These are phyloP conservation scores for Artemisia tridentata DNA, from an alignment of 129 eudicot species.

Conservation along the genomic window DNA sequence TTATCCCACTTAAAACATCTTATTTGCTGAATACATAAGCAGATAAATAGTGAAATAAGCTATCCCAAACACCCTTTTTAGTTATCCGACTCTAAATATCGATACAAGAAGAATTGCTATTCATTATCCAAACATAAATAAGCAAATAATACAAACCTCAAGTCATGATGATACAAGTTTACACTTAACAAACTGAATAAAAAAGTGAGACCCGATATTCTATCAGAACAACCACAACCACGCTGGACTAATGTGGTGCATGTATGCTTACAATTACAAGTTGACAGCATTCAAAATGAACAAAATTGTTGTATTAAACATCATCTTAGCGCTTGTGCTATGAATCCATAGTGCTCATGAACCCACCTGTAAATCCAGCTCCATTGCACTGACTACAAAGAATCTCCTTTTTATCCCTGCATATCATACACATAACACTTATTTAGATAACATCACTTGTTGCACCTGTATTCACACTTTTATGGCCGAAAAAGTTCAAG, in stretches of 20 bases:
- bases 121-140: no score
- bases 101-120: no score
- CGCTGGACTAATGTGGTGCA: background rate
- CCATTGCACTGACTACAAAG: slow-evolving; percentile 81
- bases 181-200: slow-evolving; percentile 12
- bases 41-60: no score
- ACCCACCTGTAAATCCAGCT: slow-evolving; percentile 80
- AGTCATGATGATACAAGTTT: background rate
- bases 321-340: slow-evolving; percentile 10
- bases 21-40: no score
- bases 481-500: background rate
- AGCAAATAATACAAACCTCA: background rate
- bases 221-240: no score
- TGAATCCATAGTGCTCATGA: slow-evolving; percentile 56
- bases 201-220: no score
- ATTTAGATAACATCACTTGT: slow-evolving; percentile 9
- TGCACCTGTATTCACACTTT: background rate
- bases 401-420: slow-evolving; percentile 71
- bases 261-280: background rate
- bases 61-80: background rate
- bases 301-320: slow-evolving; percentile 21
- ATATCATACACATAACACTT: slow-evolving; percentile 13
- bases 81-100: no score
- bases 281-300: background rate
- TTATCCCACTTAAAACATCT: no score